Evolutionary conservation across 306 rosid genomes (phyloP), one percentile per base, ranked within the genome.

Genomic region (Vigna unguiculata): DNA sequence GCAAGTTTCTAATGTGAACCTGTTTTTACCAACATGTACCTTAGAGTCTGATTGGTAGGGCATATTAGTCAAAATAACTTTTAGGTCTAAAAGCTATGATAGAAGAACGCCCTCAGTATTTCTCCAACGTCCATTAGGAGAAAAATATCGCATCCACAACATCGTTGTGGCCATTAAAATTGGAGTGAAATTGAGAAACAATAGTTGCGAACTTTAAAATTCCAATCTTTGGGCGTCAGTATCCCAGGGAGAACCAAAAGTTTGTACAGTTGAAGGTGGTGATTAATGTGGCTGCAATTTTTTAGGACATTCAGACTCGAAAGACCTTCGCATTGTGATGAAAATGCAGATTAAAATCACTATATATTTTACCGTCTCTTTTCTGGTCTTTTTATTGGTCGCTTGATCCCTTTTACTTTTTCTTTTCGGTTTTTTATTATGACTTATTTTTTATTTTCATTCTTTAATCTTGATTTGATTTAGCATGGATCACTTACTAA

Each of bases 11-110:
- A 63, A 40, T 66, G 57, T 71, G 46, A 67, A 64, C 62, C 60
- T 58, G 32, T 60, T 55, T 73, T 73, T 77, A 68, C 75, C 76
- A 69, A 45, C 70, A 82, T 54, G 57, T 49, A 40, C 58, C 70
- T n/a, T 19, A 73, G 25, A 55, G 48, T 71, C 49, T 6, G 36
- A 30, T 34, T 74, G 62, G 77, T 51, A 78, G 66, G 81, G 45
- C 63, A 65, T 57, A 48, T 21, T 75, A 64, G 46, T 30, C 41
- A 70, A 60, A 59, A 78, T 51, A 43, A 53, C 47, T 38, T 72
- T 59, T 46, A 30, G 45, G 69, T 49, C 55, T 28, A 32, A 13
- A 54, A 40, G 48, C 20, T 22, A 45, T 12, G 74, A 53, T 28
- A 32, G 24, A 75, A 63, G 0, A 38, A 38, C 5, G 8, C 32